These are phyloP conservation scores for Neospermospora avenae DNA, from an alignment of 2,329 filamentous ascomycete genomes.

Conservation along the genomic window DNA sequence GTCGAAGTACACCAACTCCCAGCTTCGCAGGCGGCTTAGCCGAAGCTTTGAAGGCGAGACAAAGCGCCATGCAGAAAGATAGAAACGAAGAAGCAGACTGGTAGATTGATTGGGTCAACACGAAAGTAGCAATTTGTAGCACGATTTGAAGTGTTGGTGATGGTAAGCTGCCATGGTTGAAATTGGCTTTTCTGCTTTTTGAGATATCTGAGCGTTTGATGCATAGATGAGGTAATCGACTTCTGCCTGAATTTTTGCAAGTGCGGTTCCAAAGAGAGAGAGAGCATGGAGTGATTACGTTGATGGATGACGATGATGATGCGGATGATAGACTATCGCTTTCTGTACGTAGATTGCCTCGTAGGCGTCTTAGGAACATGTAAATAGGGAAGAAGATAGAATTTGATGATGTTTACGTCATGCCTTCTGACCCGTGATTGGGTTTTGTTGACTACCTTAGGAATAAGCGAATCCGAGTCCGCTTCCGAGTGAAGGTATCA, in stretches of 20 bases:
- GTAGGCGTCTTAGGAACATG: neutral
- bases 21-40: slow-evolving; percentile 72
- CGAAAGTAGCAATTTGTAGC: neutral
- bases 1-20: slow-evolving; percentile 69
- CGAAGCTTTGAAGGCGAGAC: slow-evolving; percentile 72
- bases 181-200: neutral
- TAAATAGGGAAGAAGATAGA: slow-evolving; percentile 5
- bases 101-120: slow-evolving; percentile 20
- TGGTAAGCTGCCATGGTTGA: neutral
- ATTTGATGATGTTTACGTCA: slow-evolving; percentile 5
- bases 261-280: neutral
- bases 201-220: slow-evolving; percentile 10
- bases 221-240: slow-evolving; percentile 14
- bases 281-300: slow-evolving; percentile 2
- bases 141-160: neutral
- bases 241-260: neutral
- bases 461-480: neutral
- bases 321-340: neutral
- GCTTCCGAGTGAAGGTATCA: too few species aligned
- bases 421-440: neutral
- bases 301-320: slow-evolving; percentile 6
- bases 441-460: neutral
- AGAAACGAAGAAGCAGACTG: slow-evolving; percentile 36
- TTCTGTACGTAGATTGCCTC: neutral
- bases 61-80: slow-evolving; percentile 65